Evolutionary conservation across 805 yeast species (phyloP).

Genomic region (Yarrowia phangngaensis): DNA sequence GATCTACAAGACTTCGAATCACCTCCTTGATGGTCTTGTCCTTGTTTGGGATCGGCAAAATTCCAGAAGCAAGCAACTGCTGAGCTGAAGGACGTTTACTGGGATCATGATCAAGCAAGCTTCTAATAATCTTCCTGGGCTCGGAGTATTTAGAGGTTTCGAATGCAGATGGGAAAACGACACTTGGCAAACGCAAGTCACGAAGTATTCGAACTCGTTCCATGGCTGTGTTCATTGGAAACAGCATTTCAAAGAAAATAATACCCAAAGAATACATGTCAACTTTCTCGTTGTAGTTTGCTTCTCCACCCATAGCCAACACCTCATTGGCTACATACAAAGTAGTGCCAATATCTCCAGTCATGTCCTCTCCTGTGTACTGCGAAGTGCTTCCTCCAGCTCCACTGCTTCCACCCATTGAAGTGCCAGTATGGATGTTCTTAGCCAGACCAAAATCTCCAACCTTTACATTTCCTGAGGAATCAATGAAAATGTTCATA

Average conservation of each 20-base stretch:
- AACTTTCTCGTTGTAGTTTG: slow-evolving; percentile 86
- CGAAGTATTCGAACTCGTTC: slow-evolving; percentile 77
- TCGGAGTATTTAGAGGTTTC: slow-evolving; percentile 46
- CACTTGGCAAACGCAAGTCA: slow-evolving; percentile 53
- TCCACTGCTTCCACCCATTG: neutral
- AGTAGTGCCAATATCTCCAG: slow-evolving; percentile 92
- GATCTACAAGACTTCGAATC: slow-evolving; percentile 75
- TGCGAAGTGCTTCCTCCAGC: slow-evolving; percentile 10
- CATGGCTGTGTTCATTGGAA: slow-evolving; percentile 83
- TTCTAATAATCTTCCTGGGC: slow-evolving; percentile 64
- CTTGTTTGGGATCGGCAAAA: slow-evolving; percentile 82
- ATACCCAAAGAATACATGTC: slow-evolving; percentile 95
- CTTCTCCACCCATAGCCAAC: slow-evolving; percentile 38
- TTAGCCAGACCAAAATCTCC: slow-evolving; percentile 98
- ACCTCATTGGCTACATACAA: slow-evolving; percentile 91
- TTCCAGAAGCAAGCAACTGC: slow-evolving; percentile 70
- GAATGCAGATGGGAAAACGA: slow-evolving; percentile 72
- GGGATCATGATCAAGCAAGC: slow-evolving; percentile 76
- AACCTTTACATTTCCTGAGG: slow-evolving; percentile 79
- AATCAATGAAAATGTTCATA: slow-evolving; percentile 91
- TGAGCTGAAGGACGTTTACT: slow-evolving; percentile 73
- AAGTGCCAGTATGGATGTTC: slow-evolving; percentile 38
- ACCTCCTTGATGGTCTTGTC: slow-evolving; percentile 89
- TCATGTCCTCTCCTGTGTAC: slow-evolving; percentile 56
- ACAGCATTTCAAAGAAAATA: slow-evolving; percentile 93